Base-by-base conservation (phyloP, 2,329 filamentous ascomycete species). In the Parascedosporium putredinis region DNA sequence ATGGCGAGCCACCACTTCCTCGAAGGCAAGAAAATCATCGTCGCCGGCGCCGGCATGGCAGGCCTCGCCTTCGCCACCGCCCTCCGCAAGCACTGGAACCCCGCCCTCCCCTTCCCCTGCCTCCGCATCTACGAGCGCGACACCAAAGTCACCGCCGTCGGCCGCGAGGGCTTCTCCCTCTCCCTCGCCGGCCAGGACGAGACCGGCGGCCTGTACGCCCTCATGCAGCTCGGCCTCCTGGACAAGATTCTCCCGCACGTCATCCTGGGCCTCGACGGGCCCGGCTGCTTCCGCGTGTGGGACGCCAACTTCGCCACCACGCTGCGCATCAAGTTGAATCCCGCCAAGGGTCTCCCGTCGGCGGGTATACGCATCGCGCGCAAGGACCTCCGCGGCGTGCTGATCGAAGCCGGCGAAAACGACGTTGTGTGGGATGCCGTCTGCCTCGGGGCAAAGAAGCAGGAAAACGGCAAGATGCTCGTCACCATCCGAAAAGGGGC, bases 61-160 rank as follows among this genome's bases (percentile, higher is more conserved):
- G 69, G 71, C 4, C 62, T 68, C 9, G 58, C 68, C 5, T 73
- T 74, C 50, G 64, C 62, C 23, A 56, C 65, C 45, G 62, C 67
- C 12, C 57, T 74, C 7, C 61, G 59, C 29, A 66, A 65, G 46
- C 60, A 64, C 3, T 73, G 69, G 66, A 52, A 61, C n/a, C 52
- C 59, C 2, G 47, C 50, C 0, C 45, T 58, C 29, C 52, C 56
- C 20, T 59, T 61, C 0, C 69, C 69, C 1, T 58, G 54, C 3
- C 57, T 73, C 42, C 56, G 59, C 43, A 60, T 73, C 45, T 70
- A 67, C 54, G 71, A 74, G 23, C 67, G 71, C 23, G 68, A 72
- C 47, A 52, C 59, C 9, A 51, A 57, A 33, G 60, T 67, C 16
- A 50, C 57, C 2, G 55, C 50, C 14, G 52, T 56, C 3, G 56